Evolutionary conservation across 169 alveolate species (phyloP), one percentile per base, ranked within the genome.

Genomic region (Plasmodium knowlesi): DNA sequence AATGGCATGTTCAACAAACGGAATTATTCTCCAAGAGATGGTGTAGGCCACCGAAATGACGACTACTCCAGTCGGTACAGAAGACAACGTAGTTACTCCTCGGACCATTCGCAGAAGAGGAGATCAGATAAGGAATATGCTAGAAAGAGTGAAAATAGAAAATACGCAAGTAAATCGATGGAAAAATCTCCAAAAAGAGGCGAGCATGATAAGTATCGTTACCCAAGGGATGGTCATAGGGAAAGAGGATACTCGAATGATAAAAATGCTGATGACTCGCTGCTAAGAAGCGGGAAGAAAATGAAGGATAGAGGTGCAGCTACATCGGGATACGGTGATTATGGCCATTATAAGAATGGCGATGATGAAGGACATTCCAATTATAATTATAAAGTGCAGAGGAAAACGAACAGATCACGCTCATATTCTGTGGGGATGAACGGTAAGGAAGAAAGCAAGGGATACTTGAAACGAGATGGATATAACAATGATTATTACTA

Each of bases 21-120:
- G 46, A 57, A 79, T 25, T 78, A 89, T 79, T 61, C 83, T 9
- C 71, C 88, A 3, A 89, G 12, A 8, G 89, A 79, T 50, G 83
- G 46, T 32, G 39, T 3, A 5, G 71, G 19, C 8, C 41, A 73
- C 25, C 30, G 82, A 89, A 89, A 89, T 37, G 84, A 43, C 22
- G 46, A 61, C 53, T 25, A 46, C 80, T 5, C 1, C 37, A 46
- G 12, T 28, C 34, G 46, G 39, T 46, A 73, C 39, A 72, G n/a
- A 30, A 84, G 53, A 84, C 46, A 74, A 19, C 46, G 43, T 73
- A 73, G 93, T 25, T 32, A 73, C 78, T 73, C 93, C 39, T 37
- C 78, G 22, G 37, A 16, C 54, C 30, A 32, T 30, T 43, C n/a
- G 9, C 57, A 34, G 30, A 83, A 67, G 34, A 39, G 39, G 43